These are phyloP conservation scores for Akanthomyces dipterigenus DNA, from an alignment of 2,329 filamentous ascomycete species.

Conservation along the genomic window DNA sequence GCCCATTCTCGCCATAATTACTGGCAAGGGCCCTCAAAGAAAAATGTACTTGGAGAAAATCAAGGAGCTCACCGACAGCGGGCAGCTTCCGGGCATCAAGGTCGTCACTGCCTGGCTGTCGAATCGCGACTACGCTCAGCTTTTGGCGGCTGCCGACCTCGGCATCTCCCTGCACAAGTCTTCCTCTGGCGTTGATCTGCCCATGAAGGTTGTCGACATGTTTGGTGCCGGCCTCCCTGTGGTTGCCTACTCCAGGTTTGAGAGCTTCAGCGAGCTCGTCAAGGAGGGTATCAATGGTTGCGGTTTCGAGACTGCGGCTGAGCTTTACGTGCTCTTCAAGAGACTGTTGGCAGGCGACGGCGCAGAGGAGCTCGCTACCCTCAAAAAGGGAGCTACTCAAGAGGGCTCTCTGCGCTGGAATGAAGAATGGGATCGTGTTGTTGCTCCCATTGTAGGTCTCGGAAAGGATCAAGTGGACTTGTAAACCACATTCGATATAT, in stretches of 20 bases:
- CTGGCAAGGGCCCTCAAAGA: conserved; percentile 85
- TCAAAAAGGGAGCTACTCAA: conserved; percentile 63
- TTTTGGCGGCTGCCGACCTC: conserved; percentile 80
- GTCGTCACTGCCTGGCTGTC: conserved; percentile 81
- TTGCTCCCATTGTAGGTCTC: conserved; percentile 62
- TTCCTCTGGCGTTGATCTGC: conserved; percentile 88
- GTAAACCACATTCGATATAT: background rate
- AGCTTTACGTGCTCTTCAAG: conserved; percentile 57
- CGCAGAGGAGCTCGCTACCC: conserved; percentile 44
- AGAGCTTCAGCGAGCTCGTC: conserved; percentile 87
- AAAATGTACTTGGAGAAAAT: conserved; percentile 66
- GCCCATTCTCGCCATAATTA: conserved; percentile 85
- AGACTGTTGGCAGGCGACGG: conserved; percentile 53
- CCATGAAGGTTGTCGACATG: conserved; percentile 99
- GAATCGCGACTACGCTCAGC: conserved; percentile 72
- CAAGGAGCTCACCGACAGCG: conserved; percentile 48
- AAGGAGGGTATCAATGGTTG: conserved; percentile 78
- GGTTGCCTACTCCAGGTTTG: conserved; percentile 75
- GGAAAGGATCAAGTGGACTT: conserved; percentile 13
- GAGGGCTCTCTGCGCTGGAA: conserved; percentile 81
- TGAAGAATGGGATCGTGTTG: conserved; percentile 83
- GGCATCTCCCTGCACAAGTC: conserved; percentile 90
- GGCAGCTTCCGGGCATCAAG: conserved; percentile 61
- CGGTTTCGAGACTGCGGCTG: conserved; percentile 68
- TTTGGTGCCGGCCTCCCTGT: conserved; percentile 92